These are phyloP conservation scores for Lactarius quietus DNA, from an alignment of 768 basidiomycete genomes.

Conservation along the genomic window DNA sequence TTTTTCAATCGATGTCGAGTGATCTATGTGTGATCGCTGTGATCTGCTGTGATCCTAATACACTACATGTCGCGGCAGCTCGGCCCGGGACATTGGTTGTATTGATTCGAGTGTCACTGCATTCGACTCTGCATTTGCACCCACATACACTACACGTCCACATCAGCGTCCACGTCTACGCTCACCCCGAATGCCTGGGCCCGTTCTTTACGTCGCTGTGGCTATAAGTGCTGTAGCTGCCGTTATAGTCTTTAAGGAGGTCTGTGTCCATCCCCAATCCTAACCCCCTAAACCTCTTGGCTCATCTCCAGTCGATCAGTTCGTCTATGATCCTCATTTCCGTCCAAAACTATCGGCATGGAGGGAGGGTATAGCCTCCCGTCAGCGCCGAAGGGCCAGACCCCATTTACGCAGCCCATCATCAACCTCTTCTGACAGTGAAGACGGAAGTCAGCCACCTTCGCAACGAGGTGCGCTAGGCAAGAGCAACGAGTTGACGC, in stretches of 20 bases:
- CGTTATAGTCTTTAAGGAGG: constrained; percentile 24
- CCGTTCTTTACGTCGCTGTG: constrained; percentile 23
- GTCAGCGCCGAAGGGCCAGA: constrained; percentile 13
- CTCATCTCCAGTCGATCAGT: constrained; percentile 10
- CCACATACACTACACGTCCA: constrained; percentile 1
- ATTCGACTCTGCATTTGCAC: neutral
- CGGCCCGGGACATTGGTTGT: neutral
- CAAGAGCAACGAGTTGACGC: neutral
- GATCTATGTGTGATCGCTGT: no score
- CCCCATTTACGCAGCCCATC: constrained; percentile 8
- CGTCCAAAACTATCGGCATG: constrained; percentile 20
- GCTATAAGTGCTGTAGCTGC: constrained; percentile 22
- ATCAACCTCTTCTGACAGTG: constrained; percentile 1
- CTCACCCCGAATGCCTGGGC: constrained; percentile 21
- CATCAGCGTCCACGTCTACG: constrained; percentile 2
- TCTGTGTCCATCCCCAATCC: neutral
- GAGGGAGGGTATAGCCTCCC: constrained; percentile 14
- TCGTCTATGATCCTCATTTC: constrained; percentile 25
- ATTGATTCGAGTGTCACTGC: neutral
- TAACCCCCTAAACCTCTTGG: neutral
- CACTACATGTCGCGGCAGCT: neutral
- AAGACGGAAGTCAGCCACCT: neutral
- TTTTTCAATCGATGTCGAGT: neutral
- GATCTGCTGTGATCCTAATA: no score
- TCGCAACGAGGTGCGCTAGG: neutral